Evolutionary conservation across 2,329 filamentous ascomycete species (phyloP), one percentile per base, ranked within the genome.

Genomic region (Ploettnerulaceae sp.): DNA sequence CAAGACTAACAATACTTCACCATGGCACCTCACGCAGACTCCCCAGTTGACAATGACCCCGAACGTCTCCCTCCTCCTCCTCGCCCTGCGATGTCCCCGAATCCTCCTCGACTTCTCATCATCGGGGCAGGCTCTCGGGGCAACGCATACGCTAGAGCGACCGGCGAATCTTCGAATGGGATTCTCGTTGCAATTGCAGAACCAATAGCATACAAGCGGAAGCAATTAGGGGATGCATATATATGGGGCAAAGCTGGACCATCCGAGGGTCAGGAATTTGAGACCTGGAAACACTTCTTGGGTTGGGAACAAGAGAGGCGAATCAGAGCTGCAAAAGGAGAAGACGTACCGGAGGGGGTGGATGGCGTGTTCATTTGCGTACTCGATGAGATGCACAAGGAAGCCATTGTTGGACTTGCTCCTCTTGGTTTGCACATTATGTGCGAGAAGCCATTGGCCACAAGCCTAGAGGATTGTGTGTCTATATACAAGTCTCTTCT

Each of bases 361-460:
- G 74, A 79, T 61, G 74, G 76, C 0, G 75, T 81, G 11, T 82
- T 86, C 56, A 74, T 88, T 35, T 86, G 82, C 64, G 89, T 94
- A 2, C 74, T 91, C 7, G 93, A 98, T 65, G 86, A 95, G 67
- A 83, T 87, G 69, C 93, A 98, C 66, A 81, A 81, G 39, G 83
- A 89, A 46, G 88, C 91, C 37, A 77, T 95, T 17, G 74, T 83
- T 33, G 85, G 80, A 1, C 73, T 95, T 42, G 83, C 86, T 1
- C 77, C 77, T 9, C 68, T 82, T 71, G 77, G 72, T 2, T 69
- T 96, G 37, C 89, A 96, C 65, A 81, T 97, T 54, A 86, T 96
- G 74, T 94, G 89, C 64, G 93, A 98, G 72, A 98, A 98, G 69
- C 93, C 93, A 2, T 70, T 98, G 44, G 88, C 89, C 0, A 89